Conservation (phyloP, 2,329 filamentous ascomycete species). For the Diaporthe destruens region DNA sequence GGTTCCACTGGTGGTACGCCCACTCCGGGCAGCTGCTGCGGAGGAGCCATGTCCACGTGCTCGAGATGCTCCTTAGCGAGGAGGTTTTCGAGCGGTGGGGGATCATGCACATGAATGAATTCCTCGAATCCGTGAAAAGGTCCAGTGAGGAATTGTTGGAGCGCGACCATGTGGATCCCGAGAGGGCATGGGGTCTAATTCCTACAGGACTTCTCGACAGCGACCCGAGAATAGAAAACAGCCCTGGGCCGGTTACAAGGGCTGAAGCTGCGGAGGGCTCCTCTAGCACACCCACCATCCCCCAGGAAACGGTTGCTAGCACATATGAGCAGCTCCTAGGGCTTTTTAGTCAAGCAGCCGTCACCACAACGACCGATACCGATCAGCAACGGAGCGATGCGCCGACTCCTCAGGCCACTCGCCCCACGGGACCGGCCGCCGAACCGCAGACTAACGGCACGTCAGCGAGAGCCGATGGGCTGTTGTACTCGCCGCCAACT, state of each 20-base stretch:
- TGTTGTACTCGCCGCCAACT: neutral
- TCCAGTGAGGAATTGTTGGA: too few relatives aligned
- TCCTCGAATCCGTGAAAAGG: neutral
- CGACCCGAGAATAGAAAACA: too few relatives aligned
- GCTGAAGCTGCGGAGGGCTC: neutral
- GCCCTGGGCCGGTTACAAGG: neutral
- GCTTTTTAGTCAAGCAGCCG: neutral
- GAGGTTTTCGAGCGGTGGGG: neutral
- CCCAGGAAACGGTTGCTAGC: neutral
- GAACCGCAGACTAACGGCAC: neutral
- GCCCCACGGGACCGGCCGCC: too few relatives aligned
- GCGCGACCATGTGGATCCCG: too few relatives aligned
- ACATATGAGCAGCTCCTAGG: neutral
- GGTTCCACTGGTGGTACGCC: conserved; percentile 28
- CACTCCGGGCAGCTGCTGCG: conserved; percentile 8
- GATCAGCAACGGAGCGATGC: too few relatives aligned
- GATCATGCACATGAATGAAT: neutral
- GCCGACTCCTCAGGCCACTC: too few relatives aligned
- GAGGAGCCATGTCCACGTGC: neutral
- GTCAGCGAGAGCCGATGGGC: neutral
- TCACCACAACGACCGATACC: neutral
- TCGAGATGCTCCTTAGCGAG: neutral
- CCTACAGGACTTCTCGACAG: too few relatives aligned
- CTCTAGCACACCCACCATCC: neutral
- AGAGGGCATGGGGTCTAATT: too few relatives aligned